Base-by-base conservation (phyloP, 306 rosid genomes). In the Prunus armeniaca region DNA sequence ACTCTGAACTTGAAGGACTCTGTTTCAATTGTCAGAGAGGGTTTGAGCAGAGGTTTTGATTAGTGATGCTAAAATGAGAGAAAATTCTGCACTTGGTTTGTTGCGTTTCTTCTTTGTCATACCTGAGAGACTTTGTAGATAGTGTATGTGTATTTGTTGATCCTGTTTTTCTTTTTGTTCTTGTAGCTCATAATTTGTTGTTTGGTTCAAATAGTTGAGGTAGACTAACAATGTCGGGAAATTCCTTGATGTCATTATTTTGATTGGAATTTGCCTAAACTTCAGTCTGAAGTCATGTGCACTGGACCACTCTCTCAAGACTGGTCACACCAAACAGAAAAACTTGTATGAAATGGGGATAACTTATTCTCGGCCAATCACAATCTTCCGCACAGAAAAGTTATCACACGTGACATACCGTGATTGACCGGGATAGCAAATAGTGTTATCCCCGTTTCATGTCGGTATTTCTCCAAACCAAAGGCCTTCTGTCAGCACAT, bases 21-120 rank as follows among this genome's bases (percentile, higher is more conserved):
- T 69, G 34, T 79, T 69, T 74, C 50, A n/a, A 50, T 60, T 68
- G 71, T 74, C 75, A 50, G 50, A 63, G 68, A 64, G 56, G 13
- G 38, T 60, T 77, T 72, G 74, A 45, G 47, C 67, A 72, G 63
- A 65, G 50, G 69, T 63, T 50, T 20, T 66, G 38, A 57, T 52
- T 52, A 52, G 11, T 18, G 57, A 18, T 52, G 11, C 57, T 15
- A 7, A 15, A 18, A 17, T 52, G 9, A 15, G 22, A 52, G 9
- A 9, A 25, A 38, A 0, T 49, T 49, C 69, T 68, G 12, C 77
- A 25, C 32, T 66, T 65, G 20, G 9, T 22, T 38, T 34, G 46
- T 22, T 51, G 55, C 9, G 12, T 60, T 60, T 22, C 65, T 12
- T 60, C 18, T 60, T 56, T 56, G 15, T 57, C 63, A 11, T 12